phyloP scores from a whole-genome alignment of 2,329 filamentous ascomycete genomes.

The Beauveria australis region DNA sequence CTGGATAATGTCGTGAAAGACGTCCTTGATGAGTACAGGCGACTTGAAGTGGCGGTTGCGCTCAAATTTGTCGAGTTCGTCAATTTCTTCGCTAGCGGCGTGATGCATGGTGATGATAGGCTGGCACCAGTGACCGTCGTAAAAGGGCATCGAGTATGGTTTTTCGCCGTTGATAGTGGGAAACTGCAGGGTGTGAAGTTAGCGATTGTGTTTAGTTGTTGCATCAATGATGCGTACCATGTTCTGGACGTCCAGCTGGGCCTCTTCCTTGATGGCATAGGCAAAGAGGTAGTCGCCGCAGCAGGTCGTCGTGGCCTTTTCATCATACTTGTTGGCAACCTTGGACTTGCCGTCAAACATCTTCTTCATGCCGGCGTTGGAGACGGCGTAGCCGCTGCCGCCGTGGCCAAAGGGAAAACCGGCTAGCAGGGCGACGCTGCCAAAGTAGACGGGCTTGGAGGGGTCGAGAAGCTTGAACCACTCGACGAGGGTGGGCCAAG shows the following conservation, averaged over 20 bases:
- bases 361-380: constrained; percentile 40
- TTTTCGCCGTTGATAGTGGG: constrained; percentile 50
- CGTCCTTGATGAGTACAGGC: constrained; percentile 36
- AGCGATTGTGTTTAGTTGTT: not conserved
- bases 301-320: constrained; percentile 30
- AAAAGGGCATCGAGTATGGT: constrained; percentile 40
- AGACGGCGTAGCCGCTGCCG: constrained; percentile 47
- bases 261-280: constrained; percentile 34
- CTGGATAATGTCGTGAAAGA: constrained; percentile 39
- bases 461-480: constrained; percentile 40
- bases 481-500: constrained; percentile 42
- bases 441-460: constrained; percentile 38
- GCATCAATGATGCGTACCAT: constrained; percentile 26
- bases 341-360: constrained; percentile 33
- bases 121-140: constrained; percentile 44
- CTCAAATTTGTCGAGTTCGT: constrained; percentile 44
- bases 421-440: constrained; percentile 36
- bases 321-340: constrained; percentile 40
- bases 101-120: constrained; percentile 50
- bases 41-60: constrained; percentile 25
- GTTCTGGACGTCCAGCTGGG: constrained; percentile 32
- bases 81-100: constrained; percentile 41
- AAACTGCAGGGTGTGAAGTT: constrained; percentile 24
- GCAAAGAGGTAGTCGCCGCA: constrained; percentile 46
- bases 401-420: constrained; percentile 44